These are phyloP conservation scores for Tremella mesenterica DNA, from an alignment of 768 basidiomycete species.

Conservation along the genomic window DNA sequence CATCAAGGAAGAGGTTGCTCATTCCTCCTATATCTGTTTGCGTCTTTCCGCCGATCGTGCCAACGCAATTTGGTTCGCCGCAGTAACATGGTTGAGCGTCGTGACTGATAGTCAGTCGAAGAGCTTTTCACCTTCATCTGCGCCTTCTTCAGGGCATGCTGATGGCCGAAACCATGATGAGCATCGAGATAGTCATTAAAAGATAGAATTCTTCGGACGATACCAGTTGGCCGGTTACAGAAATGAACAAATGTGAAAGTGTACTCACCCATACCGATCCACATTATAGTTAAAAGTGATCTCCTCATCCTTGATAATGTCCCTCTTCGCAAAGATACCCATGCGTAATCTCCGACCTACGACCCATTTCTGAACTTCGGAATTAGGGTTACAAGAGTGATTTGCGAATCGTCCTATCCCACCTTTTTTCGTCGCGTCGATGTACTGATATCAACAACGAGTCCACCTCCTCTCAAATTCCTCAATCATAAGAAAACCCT, in stretches of 20 bases:
- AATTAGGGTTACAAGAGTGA: slow-evolving; percentile 95
- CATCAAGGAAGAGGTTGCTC: slow-evolving; percentile 90
- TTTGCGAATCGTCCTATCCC: slow-evolving; percentile 96
- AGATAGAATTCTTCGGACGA: too few relatives aligned
- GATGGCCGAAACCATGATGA: too few relatives aligned
- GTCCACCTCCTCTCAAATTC: too few relatives aligned
- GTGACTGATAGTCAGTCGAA: slow-evolving; percentile 68
- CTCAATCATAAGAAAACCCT: too few relatives aligned
- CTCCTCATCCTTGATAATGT: slow-evolving; percentile 70
- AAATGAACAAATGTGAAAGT: not conserved
- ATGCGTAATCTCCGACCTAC: slow-evolving; percentile 80
- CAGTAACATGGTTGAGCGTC: slow-evolving; percentile 92
- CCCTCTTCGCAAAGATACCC: slow-evolving; percentile 87
- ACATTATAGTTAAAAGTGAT: slow-evolving; percentile 99
- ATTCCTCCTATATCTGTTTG: slow-evolving; percentile 91
- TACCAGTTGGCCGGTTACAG: not conserved
- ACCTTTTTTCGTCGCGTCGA: slow-evolving; percentile 94
- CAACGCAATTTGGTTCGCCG: slow-evolving; percentile 89
- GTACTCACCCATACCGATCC: slow-evolving; percentile 86
- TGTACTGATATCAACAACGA: slow-evolving; percentile 52
- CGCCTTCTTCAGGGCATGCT: too few relatives aligned
- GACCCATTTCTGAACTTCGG: slow-evolving; percentile 97
- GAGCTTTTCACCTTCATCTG: too few relatives aligned
- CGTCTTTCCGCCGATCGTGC: slow-evolving; percentile 94
- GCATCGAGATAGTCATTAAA: not conserved